A percentile compares a stretch with the other conserved stretches of the same genome.
phyloP scores from a whole-genome alignment of 2,329 filamentous ascomycete genomes.

The Ampelomyces quisqualis region DNA sequence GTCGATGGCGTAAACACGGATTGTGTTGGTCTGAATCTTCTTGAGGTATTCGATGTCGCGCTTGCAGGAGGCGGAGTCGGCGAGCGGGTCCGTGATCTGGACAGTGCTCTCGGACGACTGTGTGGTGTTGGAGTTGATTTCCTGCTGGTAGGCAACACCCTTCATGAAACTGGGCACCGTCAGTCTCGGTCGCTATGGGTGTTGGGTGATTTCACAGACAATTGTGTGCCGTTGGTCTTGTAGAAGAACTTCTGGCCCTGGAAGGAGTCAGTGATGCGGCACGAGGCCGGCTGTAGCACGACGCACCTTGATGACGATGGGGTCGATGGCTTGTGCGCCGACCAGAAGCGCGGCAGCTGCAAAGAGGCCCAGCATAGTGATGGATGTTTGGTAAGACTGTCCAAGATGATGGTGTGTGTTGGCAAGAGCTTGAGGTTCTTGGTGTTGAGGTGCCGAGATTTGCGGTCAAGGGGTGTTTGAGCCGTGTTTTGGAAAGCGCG shows the following conservation, averaged over 20 bases:
- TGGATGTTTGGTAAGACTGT: slow-evolving; percentile 22
- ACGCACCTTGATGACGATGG: slow-evolving; percentile 68
- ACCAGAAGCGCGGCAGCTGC: slow-evolving; percentile 56
- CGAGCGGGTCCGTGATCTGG: slow-evolving; percentile 79
- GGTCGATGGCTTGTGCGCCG: slow-evolving; percentile 57
- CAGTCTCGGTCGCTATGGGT: slow-evolving; percentile 11
- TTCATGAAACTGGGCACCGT: slow-evolving; percentile 67
- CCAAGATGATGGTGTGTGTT: slow-evolving; percentile 29
- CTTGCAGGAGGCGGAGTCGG: slow-evolving; percentile 69
- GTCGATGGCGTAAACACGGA: slow-evolving; percentile 93
- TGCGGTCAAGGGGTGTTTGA: slow-evolving; percentile 14
- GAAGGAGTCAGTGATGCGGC: slow-evolving; percentile 11
- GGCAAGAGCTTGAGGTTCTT: slow-evolving; percentile 21
- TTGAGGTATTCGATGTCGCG: slow-evolving; percentile 82
- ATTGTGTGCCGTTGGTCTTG: slow-evolving; percentile 74
- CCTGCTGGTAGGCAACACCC: slow-evolving; percentile 94
- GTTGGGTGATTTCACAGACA: slow-evolving; percentile 36
- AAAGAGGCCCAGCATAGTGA: slow-evolving; percentile 58
- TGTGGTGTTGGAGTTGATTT: slow-evolving; percentile 56
- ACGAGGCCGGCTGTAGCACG: slow-evolving; percentile 6
- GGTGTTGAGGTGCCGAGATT: slow-evolving; percentile 26
- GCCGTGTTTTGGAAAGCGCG: slow-evolving; percentile 15
- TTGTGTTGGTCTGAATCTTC: slow-evolving; percentile 82
- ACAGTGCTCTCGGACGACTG: slow-evolving; percentile 50
- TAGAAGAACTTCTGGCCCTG: slow-evolving; percentile 88